These are phyloP conservation scores for Colletotrichum lini DNA, from an alignment of 2,329 filamentous ascomycete species.

Conservation along the genomic window DNA sequence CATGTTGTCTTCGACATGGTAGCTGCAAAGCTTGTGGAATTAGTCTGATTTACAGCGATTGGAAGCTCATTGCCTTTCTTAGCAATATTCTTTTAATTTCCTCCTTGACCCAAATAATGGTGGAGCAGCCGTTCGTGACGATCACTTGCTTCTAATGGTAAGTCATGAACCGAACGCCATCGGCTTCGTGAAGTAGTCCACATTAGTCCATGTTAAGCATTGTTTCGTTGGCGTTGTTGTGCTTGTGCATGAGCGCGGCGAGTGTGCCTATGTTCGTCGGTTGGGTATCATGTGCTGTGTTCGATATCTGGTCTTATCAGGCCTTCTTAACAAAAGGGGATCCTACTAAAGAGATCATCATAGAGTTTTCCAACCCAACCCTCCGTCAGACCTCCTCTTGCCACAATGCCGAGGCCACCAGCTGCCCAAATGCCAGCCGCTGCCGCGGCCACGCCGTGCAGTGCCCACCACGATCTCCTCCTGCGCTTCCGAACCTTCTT, in stretches of 20 bases:
- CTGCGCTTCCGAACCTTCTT: conserved; percentile 66
- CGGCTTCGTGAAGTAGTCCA: background rate
- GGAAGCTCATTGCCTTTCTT: background rate
- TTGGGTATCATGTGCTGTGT: conserved; percentile 8
- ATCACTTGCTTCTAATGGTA: background rate
- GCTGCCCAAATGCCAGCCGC: conserved; percentile 82
- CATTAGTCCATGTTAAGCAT: background rate
- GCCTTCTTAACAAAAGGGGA: conserved; percentile 41
- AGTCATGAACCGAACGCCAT: too few relatives aligned
- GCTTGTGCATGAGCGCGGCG: background rate
- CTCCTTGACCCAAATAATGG: too few relatives aligned
- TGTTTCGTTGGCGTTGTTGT: background rate
- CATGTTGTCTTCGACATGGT: background rate
- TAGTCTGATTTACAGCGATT: background rate
- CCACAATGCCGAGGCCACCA: conserved; percentile 85
- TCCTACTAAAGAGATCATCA: conserved; percentile 74
- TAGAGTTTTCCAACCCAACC: conserved; percentile 89
- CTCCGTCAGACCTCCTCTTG: conserved; percentile 75
- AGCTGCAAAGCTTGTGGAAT: background rate
- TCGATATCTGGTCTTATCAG: background rate
- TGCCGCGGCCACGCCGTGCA: conserved; percentile 75
- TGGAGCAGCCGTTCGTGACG: too few relatives aligned
- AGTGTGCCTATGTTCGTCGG: background rate
- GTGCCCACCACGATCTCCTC: conserved; percentile 77
- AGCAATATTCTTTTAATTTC: background rate